These are phyloP conservation scores for Vitis labrusca DNA, from an alignment of 164 flowering plant species.

Conservation along the genomic window DNA sequence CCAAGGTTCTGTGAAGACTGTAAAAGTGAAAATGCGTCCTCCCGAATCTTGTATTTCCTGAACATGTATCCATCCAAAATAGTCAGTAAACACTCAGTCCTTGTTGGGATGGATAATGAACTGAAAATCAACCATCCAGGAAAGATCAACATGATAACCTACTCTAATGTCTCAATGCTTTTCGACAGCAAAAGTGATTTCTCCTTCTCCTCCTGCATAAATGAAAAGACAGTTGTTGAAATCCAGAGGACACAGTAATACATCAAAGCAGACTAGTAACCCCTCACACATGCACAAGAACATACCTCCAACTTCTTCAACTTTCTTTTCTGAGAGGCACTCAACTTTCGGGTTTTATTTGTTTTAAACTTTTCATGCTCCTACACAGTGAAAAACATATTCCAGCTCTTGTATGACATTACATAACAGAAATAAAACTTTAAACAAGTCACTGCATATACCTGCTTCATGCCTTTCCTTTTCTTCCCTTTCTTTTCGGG, in stretches of 20 bases:
- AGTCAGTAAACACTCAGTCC: neutral
- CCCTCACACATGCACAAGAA: neutral
- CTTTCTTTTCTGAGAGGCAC: slow-evolving; percentile 73
- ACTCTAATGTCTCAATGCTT: slow-evolving; percentile 66
- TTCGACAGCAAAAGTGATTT: slow-evolving; percentile 36
- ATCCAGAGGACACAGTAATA: neutral
- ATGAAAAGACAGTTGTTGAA: neutral
- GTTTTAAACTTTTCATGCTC: slow-evolving; percentile 12
- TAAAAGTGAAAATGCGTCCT: slow-evolving; percentile 56
- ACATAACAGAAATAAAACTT: neutral
- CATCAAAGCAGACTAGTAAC: neutral
- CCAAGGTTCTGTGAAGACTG: slow-evolving; percentile 65
- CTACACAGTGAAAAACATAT: slow-evolving; percentile 3
- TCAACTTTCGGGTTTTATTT: slow-evolving; percentile 26
- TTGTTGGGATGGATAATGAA: neutral
- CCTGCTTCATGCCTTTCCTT: slow-evolving; percentile 37
- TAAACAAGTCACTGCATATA: slow-evolving; percentile 1
- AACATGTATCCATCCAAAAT: slow-evolving; percentile 2
- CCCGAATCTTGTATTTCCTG: slow-evolving; percentile 75
- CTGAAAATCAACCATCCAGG: neutral
- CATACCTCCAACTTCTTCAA: slow-evolving; percentile 72
- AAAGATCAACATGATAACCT: slow-evolving; percentile 17
- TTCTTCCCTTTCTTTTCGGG: slow-evolving; percentile 41
- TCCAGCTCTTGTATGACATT: neutral
- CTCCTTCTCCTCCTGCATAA: slow-evolving; percentile 69